These are phyloP conservation scores for Martiniozyma asiatica DNA, from an alignment of 1,139 yeast genomes.

Conservation along the genomic window DNA sequence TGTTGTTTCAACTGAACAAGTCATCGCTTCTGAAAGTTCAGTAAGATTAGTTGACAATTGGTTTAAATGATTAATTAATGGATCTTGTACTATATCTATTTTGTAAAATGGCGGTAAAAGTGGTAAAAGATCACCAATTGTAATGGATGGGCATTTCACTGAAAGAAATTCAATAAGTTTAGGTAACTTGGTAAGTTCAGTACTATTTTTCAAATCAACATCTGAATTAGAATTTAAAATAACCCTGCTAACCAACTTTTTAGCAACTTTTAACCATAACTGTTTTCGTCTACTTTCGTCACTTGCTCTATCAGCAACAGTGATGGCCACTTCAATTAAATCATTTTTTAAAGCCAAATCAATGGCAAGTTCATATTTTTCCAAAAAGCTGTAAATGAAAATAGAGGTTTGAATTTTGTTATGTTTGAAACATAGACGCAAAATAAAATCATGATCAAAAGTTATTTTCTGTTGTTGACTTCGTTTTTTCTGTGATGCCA, in stretches of 20 bases:
- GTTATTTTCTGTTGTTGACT: constrained; percentile 14
- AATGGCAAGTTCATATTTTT: constrained; percentile 71
- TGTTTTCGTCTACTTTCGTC: constrained; percentile 40
- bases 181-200: constrained; percentile 13
- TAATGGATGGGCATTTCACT: constrained; percentile 43
- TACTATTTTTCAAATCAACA: constrained; percentile 12
- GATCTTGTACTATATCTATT: constrained; percentile 75
- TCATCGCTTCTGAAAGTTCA: constrained; percentile 63
- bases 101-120: constrained; percentile 74
- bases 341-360: constrained; percentile 55
- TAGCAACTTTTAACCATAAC: constrained; percentile 64
- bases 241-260: constrained; percentile 36
- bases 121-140: constrained; percentile 74
- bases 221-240: constrained; percentile 17
- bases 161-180: constrained; percentile 29
- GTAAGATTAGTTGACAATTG: constrained; percentile 54
- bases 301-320: constrained; percentile 41
- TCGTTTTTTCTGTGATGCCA: constrained; percentile 7
- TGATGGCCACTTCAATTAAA: constrained; percentile 48
- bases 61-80: constrained; percentile 68
- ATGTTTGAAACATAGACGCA: constrained; percentile 59
- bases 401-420: constrained; percentile 55
- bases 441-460: constrained; percentile 61
- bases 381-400: constrained; percentile 54
- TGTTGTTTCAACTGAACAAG: constrained; percentile 55